Conservation (phyloP, 768 basidiomycete genomes). For the Pleurotus sapidus region DNA sequence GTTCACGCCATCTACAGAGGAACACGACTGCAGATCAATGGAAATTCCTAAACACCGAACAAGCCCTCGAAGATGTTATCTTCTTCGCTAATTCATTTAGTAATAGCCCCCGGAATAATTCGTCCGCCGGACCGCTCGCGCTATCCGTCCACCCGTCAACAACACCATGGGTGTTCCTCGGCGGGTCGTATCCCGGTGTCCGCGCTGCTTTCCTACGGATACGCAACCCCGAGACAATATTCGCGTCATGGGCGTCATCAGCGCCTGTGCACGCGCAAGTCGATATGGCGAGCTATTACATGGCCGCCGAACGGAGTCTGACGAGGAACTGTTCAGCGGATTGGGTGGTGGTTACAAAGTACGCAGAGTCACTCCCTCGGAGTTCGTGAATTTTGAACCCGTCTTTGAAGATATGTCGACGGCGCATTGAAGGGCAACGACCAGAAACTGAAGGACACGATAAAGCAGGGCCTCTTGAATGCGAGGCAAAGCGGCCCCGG, state of each 20-base stretch:
- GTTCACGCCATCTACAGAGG: slow-evolving; percentile 20
- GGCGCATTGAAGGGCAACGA: slow-evolving; percentile 28
- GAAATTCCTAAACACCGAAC: slow-evolving; percentile 45
- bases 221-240: slow-evolving; percentile 43
- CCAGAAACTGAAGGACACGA: slow-evolving; percentile 27
- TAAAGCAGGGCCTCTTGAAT: slow-evolving; percentile 40
- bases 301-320: slow-evolving; percentile 45
- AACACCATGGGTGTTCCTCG: slow-evolving; percentile 47
- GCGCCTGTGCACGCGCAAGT: slow-evolving; percentile 49
- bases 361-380: not conserved
- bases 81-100: slow-evolving; percentile 44
- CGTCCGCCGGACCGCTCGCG: slow-evolving; percentile 4
- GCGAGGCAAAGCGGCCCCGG: slow-evolving; percentile 39
- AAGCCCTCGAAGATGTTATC: slow-evolving; percentile 47
- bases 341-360: slow-evolving; percentile 46
- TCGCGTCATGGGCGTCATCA: slow-evolving; percentile 47
- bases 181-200: slow-evolving; percentile 48
- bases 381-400: not conserved
- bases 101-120: slow-evolving; percentile 2
- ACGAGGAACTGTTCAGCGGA: slow-evolving; percentile 51
- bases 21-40: slow-evolving; percentile 45
- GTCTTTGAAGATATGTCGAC: slow-evolving; percentile 30
- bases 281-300: slow-evolving; percentile 50
- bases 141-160: slow-evolving; percentile 35
- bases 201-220: slow-evolving; percentile 41